A percentile compares a stretch with the other conserved stretches of the same genome.
These are phyloP conservation scores for Zygoascus meyerae DNA, from an alignment of 1,139 yeast genomes.

Conservation along the genomic window DNA sequence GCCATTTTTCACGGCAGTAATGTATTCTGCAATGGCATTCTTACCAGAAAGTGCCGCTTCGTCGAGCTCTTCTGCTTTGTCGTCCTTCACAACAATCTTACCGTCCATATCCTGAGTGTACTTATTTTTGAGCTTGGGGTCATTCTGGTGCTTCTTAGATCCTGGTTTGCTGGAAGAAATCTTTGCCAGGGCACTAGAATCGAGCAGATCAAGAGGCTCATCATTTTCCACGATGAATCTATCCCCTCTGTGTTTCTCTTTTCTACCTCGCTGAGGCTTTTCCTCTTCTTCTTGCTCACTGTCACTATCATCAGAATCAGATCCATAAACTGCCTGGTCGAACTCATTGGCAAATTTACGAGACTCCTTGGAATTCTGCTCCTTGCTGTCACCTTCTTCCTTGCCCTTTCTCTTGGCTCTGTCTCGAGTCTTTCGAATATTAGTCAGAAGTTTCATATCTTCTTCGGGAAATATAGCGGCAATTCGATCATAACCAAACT, in stretches of 20 bases:
- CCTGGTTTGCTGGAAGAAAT: slow-evolving; percentile 81
- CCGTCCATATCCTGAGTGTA: slow-evolving; percentile 46
- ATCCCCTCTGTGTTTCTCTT: slow-evolving; percentile 24
- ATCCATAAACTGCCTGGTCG: slow-evolving; percentile 64
- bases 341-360: slow-evolving; percentile 68
- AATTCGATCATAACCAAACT: slow-evolving; percentile 77
- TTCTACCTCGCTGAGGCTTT: slow-evolving; percentile 31
- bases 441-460: slow-evolving; percentile 72
- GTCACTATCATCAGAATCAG: slow-evolving; percentile 36
- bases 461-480: slow-evolving; percentile 84
- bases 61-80: slow-evolving; percentile 27
- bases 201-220: slow-evolving; percentile 84
- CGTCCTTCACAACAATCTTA: slow-evolving; percentile 29
- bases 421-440: slow-evolving; percentile 79
- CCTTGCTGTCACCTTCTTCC: slow-evolving; percentile 30
- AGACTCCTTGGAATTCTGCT: slow-evolving; percentile 11
- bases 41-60: slow-evolving; percentile 47
- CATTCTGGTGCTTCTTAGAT: slow-evolving; percentile 27
- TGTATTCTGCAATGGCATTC: slow-evolving; percentile 68
- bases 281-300: slow-evolving; percentile 32
- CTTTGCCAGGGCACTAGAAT: slow-evolving; percentile 75
- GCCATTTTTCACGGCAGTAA: slow-evolving; percentile 87
- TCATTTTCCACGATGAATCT: slow-evolving; percentile 73
- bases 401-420: slow-evolving; percentile 73
- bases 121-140: slow-evolving; percentile 40